Evolutionary conservation across 768 basidiomycete genomes (phyloP).

Genomic region (Leccinum arenicola): DNA sequence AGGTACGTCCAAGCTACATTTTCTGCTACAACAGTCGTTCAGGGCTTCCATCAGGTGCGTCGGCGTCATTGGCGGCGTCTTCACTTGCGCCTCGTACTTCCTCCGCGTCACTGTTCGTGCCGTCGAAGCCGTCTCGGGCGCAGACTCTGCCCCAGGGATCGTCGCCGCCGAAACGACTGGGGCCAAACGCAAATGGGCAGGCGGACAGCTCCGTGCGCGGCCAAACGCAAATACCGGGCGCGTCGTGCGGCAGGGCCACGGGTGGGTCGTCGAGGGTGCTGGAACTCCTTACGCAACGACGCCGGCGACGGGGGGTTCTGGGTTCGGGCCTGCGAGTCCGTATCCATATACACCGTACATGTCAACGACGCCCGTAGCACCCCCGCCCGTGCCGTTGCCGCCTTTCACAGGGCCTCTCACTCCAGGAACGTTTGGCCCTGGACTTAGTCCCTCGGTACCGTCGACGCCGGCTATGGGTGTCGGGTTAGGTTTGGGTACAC

Average conservation of each 20-base stretch:
- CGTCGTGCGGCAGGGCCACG: slow-evolving; percentile 54
- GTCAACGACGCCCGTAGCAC: slow-evolving; percentile 2
- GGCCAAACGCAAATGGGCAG: slow-evolving; percentile 68
- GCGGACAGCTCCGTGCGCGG: slow-evolving; percentile 60
- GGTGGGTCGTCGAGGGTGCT: slow-evolving; percentile 57
- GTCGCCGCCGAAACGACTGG: slow-evolving; percentile 65
- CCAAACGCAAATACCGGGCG: slow-evolving; percentile 32
- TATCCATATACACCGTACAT: slow-evolving; percentile 34
- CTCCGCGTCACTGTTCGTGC: slow-evolving; percentile 62
- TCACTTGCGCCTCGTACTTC: slow-evolving; percentile 81
- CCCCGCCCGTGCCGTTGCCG: not conserved
- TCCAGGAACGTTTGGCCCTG: slow-evolving; percentile 33
- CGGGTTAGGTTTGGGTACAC: slow-evolving; percentile 24
- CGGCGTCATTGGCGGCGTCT: slow-evolving; percentile 92
- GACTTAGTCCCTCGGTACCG: slow-evolving; percentile 12
- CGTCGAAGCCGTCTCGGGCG: slow-evolving; percentile 59
- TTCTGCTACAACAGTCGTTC: not conserved
- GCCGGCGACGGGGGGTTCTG: slow-evolving; percentile 26
- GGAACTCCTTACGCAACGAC: slow-evolving; percentile 37
- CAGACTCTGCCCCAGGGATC: slow-evolving; percentile 49
- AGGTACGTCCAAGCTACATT: slow-evolving; percentile 35
- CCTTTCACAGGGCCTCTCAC: not conserved
- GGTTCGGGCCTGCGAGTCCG: slow-evolving; percentile 26
- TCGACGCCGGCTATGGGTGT: slow-evolving; percentile 30
- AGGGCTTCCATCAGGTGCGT: slow-evolving; percentile 47